Evolutionary conservation across 345 rosid genomes (phyloP), one percentile per base, ranked within the genome.

Genomic region (Zanthoxylum bungeanum): DNA sequence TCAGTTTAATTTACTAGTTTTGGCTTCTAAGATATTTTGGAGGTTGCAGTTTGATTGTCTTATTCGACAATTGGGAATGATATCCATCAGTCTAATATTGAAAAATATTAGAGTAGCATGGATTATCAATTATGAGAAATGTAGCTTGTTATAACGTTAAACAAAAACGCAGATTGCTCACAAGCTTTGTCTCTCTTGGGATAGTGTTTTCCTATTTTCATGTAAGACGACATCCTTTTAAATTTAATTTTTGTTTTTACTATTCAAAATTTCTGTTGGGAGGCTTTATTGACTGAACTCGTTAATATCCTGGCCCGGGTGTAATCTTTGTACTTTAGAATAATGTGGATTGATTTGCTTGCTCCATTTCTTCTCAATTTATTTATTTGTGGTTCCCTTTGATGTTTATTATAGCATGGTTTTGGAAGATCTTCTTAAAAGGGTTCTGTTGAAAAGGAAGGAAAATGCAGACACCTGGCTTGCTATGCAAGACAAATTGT

Each of bases 361-460:
- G 34, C 11, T 57, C 64, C 33, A 4, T 56, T 25, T 31, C 33
- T 42, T 60, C 21, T 17, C 42, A 50, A 42, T 46, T 63, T 36
- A 60, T 57, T 71, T 42, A 60, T 74, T n/a, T 73, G 55, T 34
- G 31, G 68, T 57, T 63, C 11, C 36, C 70, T 73, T 77, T 72
- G 44, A 52, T 71, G 64, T 82, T 76, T 84, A 66, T 78, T 46
- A 76, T 78, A 94, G 98, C 59, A 73, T 51, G 77, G 82, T 84
- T 66, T 77, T 94, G 76, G 88, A 82, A 81, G 91, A 85, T 84
- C 92, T 94, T 69, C 88, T 92, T 71, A 75, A 79, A 80, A 87
- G 79, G 83, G 79, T 90, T 76, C 81, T 90, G 73, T 88, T 91
- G 69, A 79, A 81, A 66, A 88, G 78, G 74, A 84, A 78, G 72